Evolutionary conservation across 192 early-diverging fungal species (phyloP).

Genomic region (Phlyctochytrium bullatum): DNA sequence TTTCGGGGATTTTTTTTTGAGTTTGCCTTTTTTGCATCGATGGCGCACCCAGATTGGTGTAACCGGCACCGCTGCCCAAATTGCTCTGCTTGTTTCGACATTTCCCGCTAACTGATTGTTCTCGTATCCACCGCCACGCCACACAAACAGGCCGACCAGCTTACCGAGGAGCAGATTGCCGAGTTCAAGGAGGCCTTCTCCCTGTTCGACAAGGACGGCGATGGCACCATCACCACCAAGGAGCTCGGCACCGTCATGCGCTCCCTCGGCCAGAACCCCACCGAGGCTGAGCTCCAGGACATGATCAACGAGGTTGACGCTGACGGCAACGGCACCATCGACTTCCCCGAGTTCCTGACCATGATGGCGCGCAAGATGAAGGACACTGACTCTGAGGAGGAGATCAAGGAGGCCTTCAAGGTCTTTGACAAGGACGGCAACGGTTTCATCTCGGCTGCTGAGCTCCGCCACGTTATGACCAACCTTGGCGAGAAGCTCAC

Average conservation of each 20-base stretch:
- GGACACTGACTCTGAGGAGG: conserved; percentile 84
- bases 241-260: conserved; percentile 97
- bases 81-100: no score
- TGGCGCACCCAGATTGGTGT: no score
- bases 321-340: conserved; percentile 92
- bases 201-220: conserved; percentile 93
- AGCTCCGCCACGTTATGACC: conserved; percentile 91
- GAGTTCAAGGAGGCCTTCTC: conserved; percentile 87
- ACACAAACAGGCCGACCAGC: conserved; percentile 71
- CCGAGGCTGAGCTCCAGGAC: conserved; percentile 88
- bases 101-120: no score
- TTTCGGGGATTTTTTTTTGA: no score
- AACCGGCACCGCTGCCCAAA: no score
- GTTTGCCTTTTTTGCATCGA: no score
- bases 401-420: conserved; percentile 94
- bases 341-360: conserved; percentile 90
- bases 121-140: no score
- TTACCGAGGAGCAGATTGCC: conserved; percentile 84
- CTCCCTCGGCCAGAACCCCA: conserved; percentile 86
- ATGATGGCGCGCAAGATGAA: conserved; percentile 91
- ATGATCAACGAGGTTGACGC: conserved; percentile 96
- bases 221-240: conserved; percentile 90
- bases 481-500: conserved; percentile 83
- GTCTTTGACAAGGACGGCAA: conserved; percentile 96
- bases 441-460: conserved; percentile 87